Evolutionary conservation across 352 stramenopile species (phyloP).

Genomic region (Thalassiosira hispida): DNA sequence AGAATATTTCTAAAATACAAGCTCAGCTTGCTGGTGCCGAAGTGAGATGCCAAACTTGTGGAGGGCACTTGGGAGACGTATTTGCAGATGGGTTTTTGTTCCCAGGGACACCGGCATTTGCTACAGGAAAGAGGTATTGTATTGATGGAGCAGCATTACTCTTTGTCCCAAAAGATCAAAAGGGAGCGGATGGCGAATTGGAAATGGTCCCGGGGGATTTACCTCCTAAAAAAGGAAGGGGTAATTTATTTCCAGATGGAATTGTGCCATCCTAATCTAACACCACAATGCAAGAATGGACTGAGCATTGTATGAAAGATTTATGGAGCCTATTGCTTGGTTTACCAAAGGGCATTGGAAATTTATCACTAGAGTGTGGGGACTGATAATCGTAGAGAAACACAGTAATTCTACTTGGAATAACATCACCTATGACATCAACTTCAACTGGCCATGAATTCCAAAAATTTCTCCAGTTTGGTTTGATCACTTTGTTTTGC

Average conservation of each 20-base stretch:
- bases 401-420: too few relatives aligned
- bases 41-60: conserved; percentile 50
- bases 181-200: background rate
- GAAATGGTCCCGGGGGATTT: background rate
- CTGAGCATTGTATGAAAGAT: too few relatives aligned
- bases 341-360: too few relatives aligned
- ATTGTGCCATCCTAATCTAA: too few relatives aligned
- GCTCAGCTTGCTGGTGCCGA: conserved; percentile 51
- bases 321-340: too few relatives aligned
- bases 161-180: conserved; percentile 52
- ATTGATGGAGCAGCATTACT: conserved; percentile 77
- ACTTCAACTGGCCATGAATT: conserved; percentile 11
- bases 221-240: background rate
- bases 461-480: conserved; percentile 28
- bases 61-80: conserved; percentile 61
- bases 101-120: conserved; percentile 61
- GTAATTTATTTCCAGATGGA: background rate
- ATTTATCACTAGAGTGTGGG: too few relatives aligned
- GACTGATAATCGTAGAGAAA: too few relatives aligned
- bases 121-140: conserved; percentile 72
- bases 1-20: conserved; percentile 44
- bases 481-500: conserved; percentile 7
- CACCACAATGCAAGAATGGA: too few relatives aligned
- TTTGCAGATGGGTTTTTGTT: conserved; percentile 71
- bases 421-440: too few relatives aligned